Conservation (phyloP, 2,329 filamentous ascomycete species). For the Fusarium pseudoanthophilum region DNA sequence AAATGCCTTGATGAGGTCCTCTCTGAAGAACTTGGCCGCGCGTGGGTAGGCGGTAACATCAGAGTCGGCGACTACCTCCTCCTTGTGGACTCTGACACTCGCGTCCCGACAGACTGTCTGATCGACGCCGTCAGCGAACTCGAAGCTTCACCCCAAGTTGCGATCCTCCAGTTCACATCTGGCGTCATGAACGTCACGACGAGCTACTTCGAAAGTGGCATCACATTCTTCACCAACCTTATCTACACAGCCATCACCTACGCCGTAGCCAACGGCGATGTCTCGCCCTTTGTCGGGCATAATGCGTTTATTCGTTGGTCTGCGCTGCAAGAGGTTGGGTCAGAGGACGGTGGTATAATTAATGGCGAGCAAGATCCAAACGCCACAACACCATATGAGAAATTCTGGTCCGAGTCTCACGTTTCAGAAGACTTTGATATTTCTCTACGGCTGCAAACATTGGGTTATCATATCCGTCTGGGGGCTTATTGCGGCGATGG, state of each 20-base stretch:
- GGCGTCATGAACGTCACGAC: slow-evolving; percentile 80
- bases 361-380: not conserved
- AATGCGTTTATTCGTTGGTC: slow-evolving; percentile 79
- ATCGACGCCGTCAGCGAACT: slow-evolving; percentile 77
- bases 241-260: slow-evolving; percentile 79
- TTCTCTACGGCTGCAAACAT: slow-evolving; percentile 76
- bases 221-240: slow-evolving; percentile 71
- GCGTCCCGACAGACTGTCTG: slow-evolving; percentile 70
- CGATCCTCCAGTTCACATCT: slow-evolving; percentile 76
- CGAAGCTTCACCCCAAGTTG: slow-evolving; percentile 74
- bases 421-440: slow-evolving; percentile 78
- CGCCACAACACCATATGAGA: slow-evolving; percentile 37
- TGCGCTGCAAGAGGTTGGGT: slow-evolving; percentile 21
- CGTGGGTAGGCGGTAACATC: not conserved
- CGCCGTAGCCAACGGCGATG: slow-evolving; percentile 75
- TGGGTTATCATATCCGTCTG: slow-evolving; percentile 75
- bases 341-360: slow-evolving; percentile 54
- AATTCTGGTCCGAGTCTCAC: slow-evolving; percentile 79
- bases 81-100: slow-evolving; percentile 67
- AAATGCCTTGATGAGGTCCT: not conserved
- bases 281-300: slow-evolving; percentile 80
- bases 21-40: not conserved
- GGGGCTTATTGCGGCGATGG: slow-evolving; percentile 74
- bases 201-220: slow-evolving; percentile 76
- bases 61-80: not conserved